Percentiles rank a stretch among this genome's conserved stretches.
phyloP scores from a whole-genome alignment of 129 eudicot genomes.

The Centaurea solstitialis region DNA sequence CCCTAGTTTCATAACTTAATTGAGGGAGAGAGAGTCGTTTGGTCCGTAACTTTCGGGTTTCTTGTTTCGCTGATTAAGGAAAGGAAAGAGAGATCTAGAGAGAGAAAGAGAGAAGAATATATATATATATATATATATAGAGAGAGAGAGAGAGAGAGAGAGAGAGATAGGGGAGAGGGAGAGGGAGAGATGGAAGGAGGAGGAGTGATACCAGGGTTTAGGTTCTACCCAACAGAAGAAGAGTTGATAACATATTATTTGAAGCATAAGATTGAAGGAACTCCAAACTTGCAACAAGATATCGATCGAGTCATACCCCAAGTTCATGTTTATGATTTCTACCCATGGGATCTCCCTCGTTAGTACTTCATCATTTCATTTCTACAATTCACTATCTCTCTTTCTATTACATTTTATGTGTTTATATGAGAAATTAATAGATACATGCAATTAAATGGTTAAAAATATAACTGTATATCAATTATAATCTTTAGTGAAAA shows the following conservation, averaged over 20 bases:
- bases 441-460: too few relatives aligned
- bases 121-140: too few relatives aligned
- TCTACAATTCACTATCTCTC: background rate
- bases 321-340: slow-evolving; percentile 43
- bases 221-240: slow-evolving; percentile 89
- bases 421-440: too few relatives aligned
- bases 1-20: background rate
- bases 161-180: background rate
- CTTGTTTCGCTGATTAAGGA: too few relatives aligned
- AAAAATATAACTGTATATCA: too few relatives aligned
- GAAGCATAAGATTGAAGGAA: slow-evolving; percentile 44
- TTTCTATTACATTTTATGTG: too few relatives aligned
- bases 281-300: background rate
- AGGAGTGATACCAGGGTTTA: slow-evolving; percentile 42
- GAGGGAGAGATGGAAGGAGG: background rate
- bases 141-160: background rate
- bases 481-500: too few relatives aligned
- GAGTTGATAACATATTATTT: slow-evolving; percentile 63
- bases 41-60: too few relatives aligned
- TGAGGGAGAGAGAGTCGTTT: background rate
- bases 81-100: too few relatives aligned
- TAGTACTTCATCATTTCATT: background rate
- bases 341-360: slow-evolving; percentile 60
- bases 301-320: slow-evolving; percentile 45
- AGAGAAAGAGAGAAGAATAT: too few relatives aligned